Conservation (phyloP, 1,139 yeast genomes). For the Keqinozyma sinolaborantium region DNA sequence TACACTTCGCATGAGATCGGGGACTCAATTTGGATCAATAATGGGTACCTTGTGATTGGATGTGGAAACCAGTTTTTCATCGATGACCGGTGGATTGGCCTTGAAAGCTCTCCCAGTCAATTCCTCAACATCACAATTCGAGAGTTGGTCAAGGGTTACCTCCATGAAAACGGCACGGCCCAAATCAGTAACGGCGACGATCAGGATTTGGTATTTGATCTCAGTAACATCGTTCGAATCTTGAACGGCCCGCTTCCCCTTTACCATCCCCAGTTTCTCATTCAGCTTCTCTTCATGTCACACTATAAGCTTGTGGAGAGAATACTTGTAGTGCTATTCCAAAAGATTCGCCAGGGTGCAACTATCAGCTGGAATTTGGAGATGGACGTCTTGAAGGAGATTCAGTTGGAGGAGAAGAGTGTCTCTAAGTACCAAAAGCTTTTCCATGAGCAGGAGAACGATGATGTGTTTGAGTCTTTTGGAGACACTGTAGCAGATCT, state of each 20-base stretch:
- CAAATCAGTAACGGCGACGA: constrained; percentile 36
- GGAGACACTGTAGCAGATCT: constrained; percentile 43
- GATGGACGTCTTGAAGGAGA: constrained; percentile 19
- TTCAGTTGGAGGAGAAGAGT: constrained; percentile 9
- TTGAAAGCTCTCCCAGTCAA: constrained; percentile 23
- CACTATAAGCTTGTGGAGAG: constrained; percentile 55
- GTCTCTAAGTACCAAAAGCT: constrained; percentile 7
- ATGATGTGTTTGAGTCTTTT: constrained; percentile 38
- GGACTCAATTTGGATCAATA: constrained; percentile 81
- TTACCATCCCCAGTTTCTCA: constrained; percentile 86
- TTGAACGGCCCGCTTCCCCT: constrained; percentile 87
- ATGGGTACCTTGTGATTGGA: constrained; percentile 78
- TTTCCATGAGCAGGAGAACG: constrained; percentile 17
- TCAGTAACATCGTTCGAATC: constrained; percentile 61
- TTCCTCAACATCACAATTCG: constrained; percentile 33
- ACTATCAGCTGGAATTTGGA: constrained; percentile 33
- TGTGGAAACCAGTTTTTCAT: constrained; percentile 87
- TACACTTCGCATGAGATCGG: constrained; percentile 82
- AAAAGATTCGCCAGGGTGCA: constrained; percentile 41
- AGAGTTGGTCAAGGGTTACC: constrained; percentile 47
- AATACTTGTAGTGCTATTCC: constrained; percentile 52
- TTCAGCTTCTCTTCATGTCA: constrained; percentile 70
- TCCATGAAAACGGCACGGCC: constrained; percentile 8
- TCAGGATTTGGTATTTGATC: constrained; percentile 27
- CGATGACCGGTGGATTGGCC: constrained; percentile 59